Conservation (phyloP, 495 filamentous ascomycete species). For the Elasticomyces elasticus region DNA sequence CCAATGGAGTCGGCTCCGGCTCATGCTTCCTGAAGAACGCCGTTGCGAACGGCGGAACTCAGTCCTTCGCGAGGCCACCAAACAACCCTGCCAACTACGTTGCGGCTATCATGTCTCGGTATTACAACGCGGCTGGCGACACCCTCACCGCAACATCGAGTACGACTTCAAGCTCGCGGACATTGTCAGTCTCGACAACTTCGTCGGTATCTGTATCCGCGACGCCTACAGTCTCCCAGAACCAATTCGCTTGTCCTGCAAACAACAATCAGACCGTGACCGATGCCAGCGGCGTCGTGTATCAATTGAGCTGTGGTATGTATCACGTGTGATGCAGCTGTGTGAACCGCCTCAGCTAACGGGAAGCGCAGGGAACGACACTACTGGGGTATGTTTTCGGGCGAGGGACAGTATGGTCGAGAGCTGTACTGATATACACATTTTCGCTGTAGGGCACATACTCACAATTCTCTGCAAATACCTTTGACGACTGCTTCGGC, state of each 20-base stretch:
- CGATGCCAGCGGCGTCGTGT: not conserved
- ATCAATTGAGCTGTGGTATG: slow-evolving; percentile 4
- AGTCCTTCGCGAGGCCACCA: not conserved
- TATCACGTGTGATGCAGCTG: too few species aligned
- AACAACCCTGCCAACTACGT: not conserved
- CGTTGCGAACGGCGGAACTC: not conserved
- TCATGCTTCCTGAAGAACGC: not conserved
- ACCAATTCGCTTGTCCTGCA: slow-evolving; percentile 2
- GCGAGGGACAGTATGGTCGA: not conserved
- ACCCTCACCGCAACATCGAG: not conserved
- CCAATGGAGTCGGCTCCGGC: not conserved
- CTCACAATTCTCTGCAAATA: not conserved
- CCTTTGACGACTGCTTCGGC: slow-evolving; percentile 2
- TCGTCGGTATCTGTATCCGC: not conserved
- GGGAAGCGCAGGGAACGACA: not conserved
- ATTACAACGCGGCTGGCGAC: not conserved
- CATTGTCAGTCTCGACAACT: not conserved
- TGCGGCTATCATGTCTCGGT: not conserved
- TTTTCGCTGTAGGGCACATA: not conserved
- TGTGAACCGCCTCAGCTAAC: too few species aligned
- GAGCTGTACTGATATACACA: not conserved
- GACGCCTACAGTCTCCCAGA: not conserved
- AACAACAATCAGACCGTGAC: slow-evolving; percentile 9
- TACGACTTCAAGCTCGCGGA: not conserved
- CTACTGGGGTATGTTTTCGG: not conserved